Conservation (phyloP, 495 filamentous ascomycete species). For the Echria macrotheca region DNA sequence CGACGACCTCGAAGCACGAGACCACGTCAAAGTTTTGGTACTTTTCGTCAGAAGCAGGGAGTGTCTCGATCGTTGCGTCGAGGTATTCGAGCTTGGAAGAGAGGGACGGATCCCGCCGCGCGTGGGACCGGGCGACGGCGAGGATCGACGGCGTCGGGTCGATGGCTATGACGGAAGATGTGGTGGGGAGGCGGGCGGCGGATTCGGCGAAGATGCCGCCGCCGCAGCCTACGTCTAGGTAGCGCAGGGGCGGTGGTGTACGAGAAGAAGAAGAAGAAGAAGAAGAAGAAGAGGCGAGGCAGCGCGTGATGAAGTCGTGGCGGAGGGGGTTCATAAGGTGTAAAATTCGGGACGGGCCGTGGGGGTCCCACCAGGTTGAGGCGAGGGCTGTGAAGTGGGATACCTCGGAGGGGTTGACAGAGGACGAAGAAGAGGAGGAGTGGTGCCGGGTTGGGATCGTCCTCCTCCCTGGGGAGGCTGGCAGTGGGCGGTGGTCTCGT, state of each 20-base stretch:
- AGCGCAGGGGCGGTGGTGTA: slow-evolving; percentile 43
- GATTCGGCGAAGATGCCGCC: slow-evolving; percentile 95
- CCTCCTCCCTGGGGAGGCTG: too few species aligned
- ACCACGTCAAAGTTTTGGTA: slow-evolving; percentile 61
- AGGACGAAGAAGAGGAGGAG: slow-evolving; percentile 32
- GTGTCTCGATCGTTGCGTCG: slow-evolving; percentile 63
- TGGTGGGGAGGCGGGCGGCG: slow-evolving; percentile 68
- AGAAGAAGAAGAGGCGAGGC: slow-evolving; percentile 50
- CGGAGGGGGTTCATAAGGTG: slow-evolving; percentile 98
- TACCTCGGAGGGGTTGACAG: slow-evolving; percentile 80
- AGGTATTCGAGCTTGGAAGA: slow-evolving; percentile 62
- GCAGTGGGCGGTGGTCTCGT: neutral
- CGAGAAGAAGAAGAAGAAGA: slow-evolving; percentile 43
- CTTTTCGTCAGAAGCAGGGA: slow-evolving; percentile 39
- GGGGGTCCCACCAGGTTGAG: slow-evolving; percentile 94
- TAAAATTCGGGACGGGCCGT: slow-evolving; percentile 84
- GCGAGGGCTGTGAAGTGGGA: slow-evolving; percentile 93
- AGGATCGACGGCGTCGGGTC: slow-evolving; percentile 80
- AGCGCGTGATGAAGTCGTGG: slow-evolving; percentile 80
- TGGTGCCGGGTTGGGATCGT: slow-evolving; percentile 2
- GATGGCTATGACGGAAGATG: slow-evolving; percentile 68
- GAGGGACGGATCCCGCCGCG: slow-evolving; percentile 58
- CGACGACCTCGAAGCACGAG: slow-evolving; percentile 87
- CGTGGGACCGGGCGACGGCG: slow-evolving; percentile 70
- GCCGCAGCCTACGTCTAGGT: slow-evolving; percentile 92